Conservation (phyloP, 106 monocot species). For the Allium sativum region DNA sequence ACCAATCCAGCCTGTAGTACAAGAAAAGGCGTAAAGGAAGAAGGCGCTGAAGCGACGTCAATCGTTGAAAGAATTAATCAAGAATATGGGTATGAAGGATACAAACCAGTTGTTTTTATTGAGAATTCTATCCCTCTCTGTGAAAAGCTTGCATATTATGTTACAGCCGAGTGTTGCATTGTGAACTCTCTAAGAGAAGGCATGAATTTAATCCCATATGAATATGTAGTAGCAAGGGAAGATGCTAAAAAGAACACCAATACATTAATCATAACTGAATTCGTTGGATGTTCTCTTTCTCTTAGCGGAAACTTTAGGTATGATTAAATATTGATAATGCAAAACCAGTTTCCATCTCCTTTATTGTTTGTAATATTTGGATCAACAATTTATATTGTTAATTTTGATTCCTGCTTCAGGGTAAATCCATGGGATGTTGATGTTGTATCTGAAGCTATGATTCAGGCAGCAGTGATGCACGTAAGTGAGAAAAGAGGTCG, state of each 20-base stretch:
- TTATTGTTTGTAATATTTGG: too few species aligned
- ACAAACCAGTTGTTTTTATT: slow-evolving; percentile 41
- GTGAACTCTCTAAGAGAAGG: slow-evolving; percentile 71
- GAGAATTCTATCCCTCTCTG: slow-evolving; percentile 31
- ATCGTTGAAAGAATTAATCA: slow-evolving; percentile 34
- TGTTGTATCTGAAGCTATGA: slow-evolving; percentile 36
- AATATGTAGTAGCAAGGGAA: slow-evolving; percentile 53
- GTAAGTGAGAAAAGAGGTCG: slow-evolving; percentile 23
- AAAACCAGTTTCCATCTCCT: too few species aligned
- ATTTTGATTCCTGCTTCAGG: not conserved
- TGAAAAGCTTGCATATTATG: slow-evolving; percentile 51
- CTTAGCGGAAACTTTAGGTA: slow-evolving; percentile 32
- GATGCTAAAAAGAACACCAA: slow-evolving; percentile 1
- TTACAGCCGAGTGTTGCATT: slow-evolving; percentile 46
- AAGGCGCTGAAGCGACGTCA: slow-evolving; percentile 21
- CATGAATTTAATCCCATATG: slow-evolving; percentile 60
- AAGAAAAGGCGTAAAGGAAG: slow-evolving; percentile 39
- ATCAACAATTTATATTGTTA: too few species aligned
- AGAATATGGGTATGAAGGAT: slow-evolving; percentile 22
- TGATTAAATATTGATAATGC: too few species aligned
- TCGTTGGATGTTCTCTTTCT: slow-evolving; percentile 59
- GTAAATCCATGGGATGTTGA: slow-evolving; percentile 56
- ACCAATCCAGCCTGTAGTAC: slow-evolving; percentile 39
- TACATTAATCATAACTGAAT: slow-evolving; percentile 44
- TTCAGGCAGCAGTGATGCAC: slow-evolving; percentile 10